phyloP scores from a whole-genome alignment of 1,139 yeast species.

The Blastobotrys arbuscula region DNA sequence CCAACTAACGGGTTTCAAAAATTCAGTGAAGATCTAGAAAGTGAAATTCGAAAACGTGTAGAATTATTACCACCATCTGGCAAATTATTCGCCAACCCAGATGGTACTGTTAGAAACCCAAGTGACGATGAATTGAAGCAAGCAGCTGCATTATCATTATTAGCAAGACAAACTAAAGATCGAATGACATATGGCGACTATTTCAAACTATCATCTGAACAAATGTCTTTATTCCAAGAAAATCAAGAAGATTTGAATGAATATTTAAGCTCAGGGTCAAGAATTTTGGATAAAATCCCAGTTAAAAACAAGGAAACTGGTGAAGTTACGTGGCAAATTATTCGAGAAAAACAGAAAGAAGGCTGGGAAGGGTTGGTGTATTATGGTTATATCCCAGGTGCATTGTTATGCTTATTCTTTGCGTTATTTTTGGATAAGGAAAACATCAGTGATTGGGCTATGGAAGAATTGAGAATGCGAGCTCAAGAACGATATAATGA shows the following conservation, averaged over 20 bases:
- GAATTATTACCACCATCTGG: slow-evolving; percentile 31
- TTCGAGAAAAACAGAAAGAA: slow-evolving; percentile 71
- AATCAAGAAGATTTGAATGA: slow-evolving; percentile 60
- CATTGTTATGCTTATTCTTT: slow-evolving; percentile 41
- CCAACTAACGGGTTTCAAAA: slow-evolving; percentile 25
- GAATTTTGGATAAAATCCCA: slow-evolving; percentile 80
- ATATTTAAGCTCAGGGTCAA: slow-evolving; percentile 52
- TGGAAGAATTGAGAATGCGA: slow-evolving; percentile 74
- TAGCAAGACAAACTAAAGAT: slow-evolving; percentile 38
- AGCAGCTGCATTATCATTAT: slow-evolving; percentile 64
- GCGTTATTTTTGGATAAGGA: slow-evolving; percentile 44
- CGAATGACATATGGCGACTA: slow-evolving; percentile 57
- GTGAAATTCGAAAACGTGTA: slow-evolving; percentile 30
- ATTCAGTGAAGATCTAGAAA: slow-evolving; percentile 28
- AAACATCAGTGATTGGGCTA: slow-evolving; percentile 65
- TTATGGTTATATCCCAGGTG: slow-evolving; percentile 67
- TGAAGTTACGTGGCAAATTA: slow-evolving; percentile 71
- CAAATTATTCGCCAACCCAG: slow-evolving; percentile 60
- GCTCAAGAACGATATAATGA: slow-evolving; percentile 66
- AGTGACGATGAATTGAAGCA: slow-evolving; percentile 66
- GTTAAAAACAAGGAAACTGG: slow-evolving; percentile 76
- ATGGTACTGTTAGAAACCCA: slow-evolving; percentile 72
- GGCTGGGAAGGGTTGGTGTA: slow-evolving; percentile 79
- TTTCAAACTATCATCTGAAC: slow-evolving; percentile 52
- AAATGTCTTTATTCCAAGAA: slow-evolving; percentile 53